phyloP scores from a whole-genome alignment of 2,329 filamentous ascomycete genomes.

The Aspergillus brasiliensis region DNA sequence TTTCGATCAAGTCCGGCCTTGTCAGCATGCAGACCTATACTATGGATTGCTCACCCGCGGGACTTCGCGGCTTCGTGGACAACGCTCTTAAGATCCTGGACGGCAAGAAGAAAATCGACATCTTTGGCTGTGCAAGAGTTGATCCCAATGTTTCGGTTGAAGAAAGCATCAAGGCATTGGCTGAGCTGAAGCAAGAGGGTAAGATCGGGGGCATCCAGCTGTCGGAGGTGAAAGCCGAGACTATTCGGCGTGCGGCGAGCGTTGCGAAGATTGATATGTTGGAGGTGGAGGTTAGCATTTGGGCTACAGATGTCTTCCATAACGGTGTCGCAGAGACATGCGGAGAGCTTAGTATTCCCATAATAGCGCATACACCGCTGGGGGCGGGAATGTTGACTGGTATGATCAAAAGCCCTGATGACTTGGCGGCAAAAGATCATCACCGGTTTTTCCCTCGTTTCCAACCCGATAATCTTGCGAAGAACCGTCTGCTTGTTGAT shows the following conservation, averaged over 20 bases:
- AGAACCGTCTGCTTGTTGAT: conserved; percentile 64
- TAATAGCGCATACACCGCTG: conserved; percentile 73
- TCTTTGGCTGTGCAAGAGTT: conserved; percentile 58
- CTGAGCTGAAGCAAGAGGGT: conserved; percentile 35
- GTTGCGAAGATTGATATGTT: conserved; percentile 51
- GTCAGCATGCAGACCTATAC: conserved; percentile 31
- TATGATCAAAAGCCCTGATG: conserved; percentile 52
- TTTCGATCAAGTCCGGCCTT: conserved; percentile 33
- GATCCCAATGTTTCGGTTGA: conserved; percentile 54
- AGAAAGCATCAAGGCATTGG: conserved; percentile 38
- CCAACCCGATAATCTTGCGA: conserved; percentile 62
- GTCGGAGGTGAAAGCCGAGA: conserved; percentile 38
- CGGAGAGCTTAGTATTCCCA: conserved; percentile 65
- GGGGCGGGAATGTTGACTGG: conserved; percentile 62
- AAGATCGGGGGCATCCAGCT: conserved; percentile 41
- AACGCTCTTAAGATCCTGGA: conserved; percentile 51
- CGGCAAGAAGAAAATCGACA: conserved; percentile 58
- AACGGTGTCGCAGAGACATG: conserved; percentile 56
- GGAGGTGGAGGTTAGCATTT: conserved; percentile 59
- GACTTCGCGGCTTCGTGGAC: conserved; percentile 57
- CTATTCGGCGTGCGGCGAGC: conserved; percentile 39
- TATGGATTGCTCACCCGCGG: conserved; percentile 53
- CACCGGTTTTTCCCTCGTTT: conserved; percentile 57
- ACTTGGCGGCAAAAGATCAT: conserved; percentile 54
- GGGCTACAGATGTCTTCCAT: conserved; percentile 53